Evolutionary conservation across 192 early-diverging fungal genomes (phyloP).

Genomic region (Mortierella claussenii): DNA sequence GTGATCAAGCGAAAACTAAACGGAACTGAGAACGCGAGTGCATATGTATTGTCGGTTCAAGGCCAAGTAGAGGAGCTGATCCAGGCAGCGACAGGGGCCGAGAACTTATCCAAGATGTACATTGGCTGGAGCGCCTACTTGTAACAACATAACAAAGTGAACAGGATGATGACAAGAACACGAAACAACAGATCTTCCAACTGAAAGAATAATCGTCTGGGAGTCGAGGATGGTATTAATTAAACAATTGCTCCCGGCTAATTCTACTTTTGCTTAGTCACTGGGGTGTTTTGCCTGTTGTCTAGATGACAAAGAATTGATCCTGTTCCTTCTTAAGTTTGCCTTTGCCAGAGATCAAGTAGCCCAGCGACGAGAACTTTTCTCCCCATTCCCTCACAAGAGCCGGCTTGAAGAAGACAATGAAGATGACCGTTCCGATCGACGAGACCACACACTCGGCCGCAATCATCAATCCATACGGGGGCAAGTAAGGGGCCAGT

Average conservation of each 20-base stretch:
- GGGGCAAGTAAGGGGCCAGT: slow-evolving; percentile 53
- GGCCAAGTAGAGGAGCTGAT: slow-evolving; percentile 89
- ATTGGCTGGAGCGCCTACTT: slow-evolving; percentile 68
- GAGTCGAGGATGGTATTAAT: too few species aligned
- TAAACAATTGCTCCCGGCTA: too few species aligned
- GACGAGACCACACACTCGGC: slow-evolving; percentile 59
- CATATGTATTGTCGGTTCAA: slow-evolving; percentile 70
- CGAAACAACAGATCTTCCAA: too few species aligned
- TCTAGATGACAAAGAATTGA: slow-evolving; percentile 64
- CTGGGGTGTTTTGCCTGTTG: too few species aligned
- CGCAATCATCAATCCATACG: slow-evolving; percentile 57
- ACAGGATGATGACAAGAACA: background rate
- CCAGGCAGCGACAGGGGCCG: slow-evolving; percentile 71
- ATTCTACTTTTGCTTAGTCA: too few species aligned
- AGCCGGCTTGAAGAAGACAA: slow-evolving; percentile 59
- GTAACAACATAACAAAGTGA: slow-evolving; percentile 2
- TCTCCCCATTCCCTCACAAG: slow-evolving; percentile 59
- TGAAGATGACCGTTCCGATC: slow-evolving; percentile 56
- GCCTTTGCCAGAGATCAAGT: slow-evolving; percentile 35
- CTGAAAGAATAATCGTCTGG: too few species aligned
- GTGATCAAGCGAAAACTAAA: slow-evolving; percentile 78
- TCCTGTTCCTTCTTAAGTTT: slow-evolving; percentile 55
- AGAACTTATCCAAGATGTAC: slow-evolving; percentile 87
- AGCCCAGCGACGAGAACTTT: slow-evolving; percentile 51
- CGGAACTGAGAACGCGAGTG: slow-evolving; percentile 56